A percentile compares a stretch with the other conserved stretches of the same genome.
Evolutionary conservation across 1,284 basidiomycete genomes (phyloP).

Genomic region (Malassezia psittaci): DNA sequence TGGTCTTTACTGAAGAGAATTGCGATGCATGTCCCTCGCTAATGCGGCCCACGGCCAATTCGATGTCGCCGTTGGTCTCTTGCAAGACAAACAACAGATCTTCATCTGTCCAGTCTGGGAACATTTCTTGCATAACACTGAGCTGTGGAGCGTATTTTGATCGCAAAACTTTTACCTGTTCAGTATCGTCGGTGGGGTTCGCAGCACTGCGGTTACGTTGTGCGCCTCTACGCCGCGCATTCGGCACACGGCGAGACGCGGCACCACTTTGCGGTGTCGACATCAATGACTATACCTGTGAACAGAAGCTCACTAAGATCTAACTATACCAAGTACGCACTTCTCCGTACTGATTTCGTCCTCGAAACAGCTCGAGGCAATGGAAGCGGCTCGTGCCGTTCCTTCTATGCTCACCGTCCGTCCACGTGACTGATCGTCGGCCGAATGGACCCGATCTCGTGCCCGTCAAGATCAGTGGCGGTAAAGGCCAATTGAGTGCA

Average conservation of each 20-base stretch:
- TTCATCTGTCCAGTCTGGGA: conserved; percentile 67
- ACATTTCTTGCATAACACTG: conserved; percentile 63
- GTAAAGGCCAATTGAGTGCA: neutral
- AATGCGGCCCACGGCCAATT: conserved; percentile 65
- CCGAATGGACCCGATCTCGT: neutral
- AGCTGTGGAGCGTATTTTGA: conserved; percentile 49
- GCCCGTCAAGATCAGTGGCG: neutral
- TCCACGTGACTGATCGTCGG: neutral
- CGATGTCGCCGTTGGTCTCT: conserved; percentile 65
- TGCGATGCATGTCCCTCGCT: conserved; percentile 68
- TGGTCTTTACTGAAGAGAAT: conserved; percentile 74
- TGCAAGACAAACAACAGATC: conserved; percentile 65
- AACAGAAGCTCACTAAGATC: neutral
- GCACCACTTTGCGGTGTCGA: conserved; percentile 16
- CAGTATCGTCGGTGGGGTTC: conserved; percentile 39
- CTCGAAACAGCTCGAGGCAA: neutral
- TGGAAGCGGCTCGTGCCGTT: conserved; percentile 1
- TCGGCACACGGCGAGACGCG: conserved; percentile 10
- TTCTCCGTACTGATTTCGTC: neutral
- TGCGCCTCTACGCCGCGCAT: conserved; percentile 12
- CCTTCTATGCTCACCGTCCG: neutral
- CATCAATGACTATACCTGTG: conserved; percentile 1
- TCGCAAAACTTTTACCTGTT: conserved; percentile 38
- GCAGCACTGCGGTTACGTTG: conserved; percentile 6
- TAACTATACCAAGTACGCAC: neutral